Evolutionary conservation across 108 stramenopile genomes (phyloP).

Genomic region (Bacterosira constricta): DNA sequence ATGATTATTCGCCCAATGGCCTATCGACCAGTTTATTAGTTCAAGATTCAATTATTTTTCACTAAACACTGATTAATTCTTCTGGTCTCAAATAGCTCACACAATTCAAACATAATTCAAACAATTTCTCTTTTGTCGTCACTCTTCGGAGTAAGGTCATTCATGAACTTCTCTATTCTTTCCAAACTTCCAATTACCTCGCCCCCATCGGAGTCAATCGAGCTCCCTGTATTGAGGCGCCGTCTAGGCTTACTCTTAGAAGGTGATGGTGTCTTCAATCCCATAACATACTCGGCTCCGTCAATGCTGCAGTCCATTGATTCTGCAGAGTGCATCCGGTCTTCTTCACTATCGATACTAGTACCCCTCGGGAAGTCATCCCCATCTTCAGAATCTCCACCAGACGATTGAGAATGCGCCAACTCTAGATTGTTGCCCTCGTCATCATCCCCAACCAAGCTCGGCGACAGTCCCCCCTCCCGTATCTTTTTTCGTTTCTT

Average conservation of each 20-base stretch:
- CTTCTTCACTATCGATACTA: background rate
- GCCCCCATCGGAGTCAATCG: conserved; percentile 18
- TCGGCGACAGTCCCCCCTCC: conserved; percentile 15
- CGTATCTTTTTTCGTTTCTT: conserved; percentile 20
- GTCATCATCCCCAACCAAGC: conserved; percentile 1
- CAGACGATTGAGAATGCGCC: background rate
- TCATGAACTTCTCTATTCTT: conserved; percentile 26
- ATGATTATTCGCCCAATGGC: no score
- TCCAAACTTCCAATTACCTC: conserved; percentile 1
- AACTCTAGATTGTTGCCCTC: conserved; percentile 2
- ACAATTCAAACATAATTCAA: no score
- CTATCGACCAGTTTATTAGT: no score
- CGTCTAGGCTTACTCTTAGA: background rate
- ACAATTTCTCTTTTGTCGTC: background rate
- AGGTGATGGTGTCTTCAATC: background rate
- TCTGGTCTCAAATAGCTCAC: no score
- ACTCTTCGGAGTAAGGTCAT: background rate
- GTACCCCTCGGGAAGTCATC: background rate
- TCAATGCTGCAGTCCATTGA: background rate
- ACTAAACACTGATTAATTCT: no score
- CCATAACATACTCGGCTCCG: background rate
- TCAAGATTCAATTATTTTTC: no score
- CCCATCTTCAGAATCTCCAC: background rate
- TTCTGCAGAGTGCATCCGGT: background rate
- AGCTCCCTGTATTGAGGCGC: conserved; percentile 11